Percentiles rank a stretch among this genome's conserved stretches.
phyloP scores from a whole-genome alignment of 2,329 filamentous ascomycete species.

The Alternaria atra region DNA sequence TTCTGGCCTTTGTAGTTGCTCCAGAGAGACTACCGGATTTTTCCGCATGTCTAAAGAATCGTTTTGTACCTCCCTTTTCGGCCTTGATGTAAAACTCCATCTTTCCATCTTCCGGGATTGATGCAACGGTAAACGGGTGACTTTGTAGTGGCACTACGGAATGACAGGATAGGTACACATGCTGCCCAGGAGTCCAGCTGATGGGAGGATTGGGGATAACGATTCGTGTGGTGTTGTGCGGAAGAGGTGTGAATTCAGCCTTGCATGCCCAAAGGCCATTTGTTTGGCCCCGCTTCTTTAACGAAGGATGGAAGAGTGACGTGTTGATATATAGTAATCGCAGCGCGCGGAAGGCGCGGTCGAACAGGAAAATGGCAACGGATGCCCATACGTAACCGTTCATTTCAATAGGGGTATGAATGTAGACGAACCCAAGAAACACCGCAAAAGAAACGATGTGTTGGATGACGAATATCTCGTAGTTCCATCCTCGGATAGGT shows the following conservation, averaged over 20 bases:
- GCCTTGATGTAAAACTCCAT: conserved; percentile 67
- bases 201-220: conserved; percentile 65
- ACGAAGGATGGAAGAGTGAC: conserved; percentile 52
- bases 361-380: conserved; percentile 69
- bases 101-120: conserved; percentile 63
- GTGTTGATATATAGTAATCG: conserved; percentile 52
- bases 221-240: conserved; percentile 65
- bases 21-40: conserved; percentile 43
- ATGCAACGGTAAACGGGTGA: conserved; percentile 71
- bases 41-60: conserved; percentile 61
- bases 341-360: conserved; percentile 63
- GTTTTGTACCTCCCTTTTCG: conserved; percentile 62
- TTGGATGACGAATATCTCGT: conserved; percentile 75
- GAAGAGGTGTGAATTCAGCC: conserved; percentile 56
- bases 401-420: conserved; percentile 69
- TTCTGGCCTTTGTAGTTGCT: conserved; percentile 30
- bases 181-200: conserved; percentile 69
- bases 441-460: conserved; percentile 69
- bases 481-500: conserved; percentile 71
- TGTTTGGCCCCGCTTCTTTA: conserved; percentile 36
- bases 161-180: conserved; percentile 69
- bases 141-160: conserved; percentile 66
- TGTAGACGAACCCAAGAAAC: conserved; percentile 70
- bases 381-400: conserved; percentile 72
- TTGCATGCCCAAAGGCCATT: conserved; percentile 50